phyloP scores from a whole-genome alignment of 106 monocot species.

The Gastrodia elata region DNA sequence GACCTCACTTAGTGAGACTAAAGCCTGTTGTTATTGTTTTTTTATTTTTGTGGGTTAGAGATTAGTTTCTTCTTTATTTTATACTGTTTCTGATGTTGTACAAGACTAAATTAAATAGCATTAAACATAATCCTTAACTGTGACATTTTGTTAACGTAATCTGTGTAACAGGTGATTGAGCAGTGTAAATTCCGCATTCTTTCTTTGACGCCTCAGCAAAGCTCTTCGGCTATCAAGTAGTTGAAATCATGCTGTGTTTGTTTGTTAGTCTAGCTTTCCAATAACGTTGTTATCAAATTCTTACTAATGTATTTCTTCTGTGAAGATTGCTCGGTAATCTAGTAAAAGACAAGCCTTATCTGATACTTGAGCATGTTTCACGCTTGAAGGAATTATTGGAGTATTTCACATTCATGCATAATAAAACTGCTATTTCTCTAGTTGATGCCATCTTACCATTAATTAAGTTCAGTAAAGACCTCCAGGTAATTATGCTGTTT shows the following conservation, averaged over 20 bases:
- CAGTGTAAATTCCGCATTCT: slow-evolving; percentile 82
- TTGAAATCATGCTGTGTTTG: neutral
- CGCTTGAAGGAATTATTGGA: slow-evolving; percentile 88
- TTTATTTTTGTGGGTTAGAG: too few species aligned
- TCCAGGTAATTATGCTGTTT: slow-evolving; percentile 45
- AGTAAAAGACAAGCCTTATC: slow-evolving; percentile 48
- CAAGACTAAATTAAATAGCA: neutral
- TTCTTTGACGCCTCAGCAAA: slow-evolving; percentile 61
- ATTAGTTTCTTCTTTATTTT: neutral
- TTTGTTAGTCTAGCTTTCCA: neutral
- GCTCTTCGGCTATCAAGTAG: slow-evolving; percentile 60
- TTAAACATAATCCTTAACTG: neutral
- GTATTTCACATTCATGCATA: slow-evolving; percentile 83
- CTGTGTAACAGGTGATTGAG: slow-evolving; percentile 57
- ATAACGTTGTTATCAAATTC: slow-evolving; percentile 1
- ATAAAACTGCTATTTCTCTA: slow-evolving; percentile 40
- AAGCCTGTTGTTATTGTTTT: too few species aligned
- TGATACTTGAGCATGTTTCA: slow-evolving; percentile 63
- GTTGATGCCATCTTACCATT: slow-evolving; percentile 57
- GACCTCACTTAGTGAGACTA: too few species aligned
- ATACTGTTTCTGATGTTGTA: slow-evolving; percentile 1
- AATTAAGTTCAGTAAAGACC: slow-evolving; percentile 58
- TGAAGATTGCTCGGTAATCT: slow-evolving; percentile 64
- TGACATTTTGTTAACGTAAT: neutral
- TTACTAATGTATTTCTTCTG: neutral